These are phyloP conservation scores for Populus simonii DNA, from an alignment of 345 rosid genomes.

Conservation along the genomic window DNA sequence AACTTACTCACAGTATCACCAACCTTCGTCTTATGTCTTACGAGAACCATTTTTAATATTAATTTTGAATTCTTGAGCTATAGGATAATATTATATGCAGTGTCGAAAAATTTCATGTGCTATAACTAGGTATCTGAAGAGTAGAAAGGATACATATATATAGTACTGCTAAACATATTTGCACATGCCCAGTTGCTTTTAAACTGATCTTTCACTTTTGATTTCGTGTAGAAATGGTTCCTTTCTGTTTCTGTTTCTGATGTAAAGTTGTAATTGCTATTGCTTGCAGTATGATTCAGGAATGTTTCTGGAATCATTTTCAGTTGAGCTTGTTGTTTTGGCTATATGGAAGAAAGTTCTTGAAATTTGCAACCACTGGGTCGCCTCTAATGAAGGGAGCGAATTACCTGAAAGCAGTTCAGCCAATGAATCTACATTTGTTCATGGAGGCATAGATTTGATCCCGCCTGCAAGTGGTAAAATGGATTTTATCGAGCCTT, in stretches of 20 bases:
- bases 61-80: neutral
- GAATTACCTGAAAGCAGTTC: conserved; percentile 30
- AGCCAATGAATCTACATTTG: conserved; percentile 13
- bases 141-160: neutral
- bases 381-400: conserved; percentile 27
- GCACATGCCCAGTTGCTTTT: neutral
- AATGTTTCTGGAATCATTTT: conserved; percentile 55
- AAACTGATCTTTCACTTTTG: neutral
- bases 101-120: too few species aligned
- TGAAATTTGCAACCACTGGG: conserved; percentile 58
- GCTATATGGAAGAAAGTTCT: conserved; percentile 69
- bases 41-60: neutral
- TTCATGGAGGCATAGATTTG: conserved; percentile 7
- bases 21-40: neutral
- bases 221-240: neutral
- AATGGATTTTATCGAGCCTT: conserved; percentile 40
- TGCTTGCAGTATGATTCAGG: conserved; percentile 56
- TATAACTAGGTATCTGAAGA: neutral
- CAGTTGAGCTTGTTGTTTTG: conserved; percentile 60
- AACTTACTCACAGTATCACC: neutral
- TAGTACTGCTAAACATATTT: neutral
- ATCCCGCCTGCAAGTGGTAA: conserved; percentile 19
- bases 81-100: neutral
- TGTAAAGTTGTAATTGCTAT: conserved; percentile 10
- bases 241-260: neutral